Evolutionary conservation across 805 yeast genomes (phyloP), one percentile per base, ranked within the genome.

Genomic region (Crinitomyces ghanaensis): DNA sequence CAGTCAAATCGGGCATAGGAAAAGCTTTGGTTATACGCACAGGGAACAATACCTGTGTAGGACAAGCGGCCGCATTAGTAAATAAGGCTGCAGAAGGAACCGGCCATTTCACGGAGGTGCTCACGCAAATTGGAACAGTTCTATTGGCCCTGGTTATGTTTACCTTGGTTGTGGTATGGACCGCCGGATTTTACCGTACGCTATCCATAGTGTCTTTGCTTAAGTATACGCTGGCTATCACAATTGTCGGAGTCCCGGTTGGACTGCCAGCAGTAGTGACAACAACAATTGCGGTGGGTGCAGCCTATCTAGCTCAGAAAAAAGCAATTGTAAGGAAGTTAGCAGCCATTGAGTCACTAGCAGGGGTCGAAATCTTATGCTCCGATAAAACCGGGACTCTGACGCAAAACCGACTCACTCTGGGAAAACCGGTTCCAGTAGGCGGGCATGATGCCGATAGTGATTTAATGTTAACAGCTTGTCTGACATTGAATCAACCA

Each of bases 211-310:
- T 85, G 56, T 68, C 76, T 53, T 81, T 85, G 66, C 72, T 85
- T 63, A 74, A 94, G 70, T 81, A 76, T 78, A 79, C 94, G 53
- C 69, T 85, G 60, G 95, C 94, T 51, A 84, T 85, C 63, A 85
- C 95, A 69, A 83, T 85, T 66, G 78, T 85, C 53, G 95, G 95
- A 78, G 95, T 85, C 52, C 95, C 95, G 62, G 95, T 85, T 50
- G 95, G 95, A 80, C 76, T 85, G 62, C 95, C 95, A 63, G 95
- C 94, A 62, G 95, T 85, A 58, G 95, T 84, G 50, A 85, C 95
- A 71, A 85, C 95, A 55, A 85, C 95, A 62, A 84, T 85, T 95
- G 96, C 96, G 64, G 96, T 86, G 66, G 96, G 96, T 77, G 96
- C 95, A 63, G 95, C 95, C 59, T 83, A 85, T 79, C 71, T 85